Conservation (phyloP, 2,329 filamentous ascomycete genomes). For the Alternaria triticimaculans region DNA sequence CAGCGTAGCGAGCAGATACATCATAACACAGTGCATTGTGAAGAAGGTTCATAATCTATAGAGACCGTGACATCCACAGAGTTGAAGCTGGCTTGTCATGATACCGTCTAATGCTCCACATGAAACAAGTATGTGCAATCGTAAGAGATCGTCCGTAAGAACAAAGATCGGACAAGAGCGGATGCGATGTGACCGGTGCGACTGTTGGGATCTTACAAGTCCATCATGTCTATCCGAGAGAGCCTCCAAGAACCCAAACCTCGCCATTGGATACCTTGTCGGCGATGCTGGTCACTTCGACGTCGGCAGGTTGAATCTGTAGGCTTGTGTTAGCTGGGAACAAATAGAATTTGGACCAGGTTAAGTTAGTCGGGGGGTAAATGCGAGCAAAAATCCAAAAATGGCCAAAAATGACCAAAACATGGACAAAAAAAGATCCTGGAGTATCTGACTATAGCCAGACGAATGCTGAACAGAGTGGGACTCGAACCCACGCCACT, state of each 20-base stretch:
- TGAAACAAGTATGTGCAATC: background rate
- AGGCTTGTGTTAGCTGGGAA: conserved; percentile 14
- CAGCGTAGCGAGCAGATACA: background rate
- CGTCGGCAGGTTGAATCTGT: conserved; percentile 77
- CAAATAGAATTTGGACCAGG: background rate
- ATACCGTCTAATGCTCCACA: background rate
- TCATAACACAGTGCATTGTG: background rate
- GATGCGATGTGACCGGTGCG: background rate
- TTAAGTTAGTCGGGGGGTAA: background rate
- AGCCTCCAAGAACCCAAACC: conserved; percentile 75
- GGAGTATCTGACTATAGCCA: conserved; percentile 24
- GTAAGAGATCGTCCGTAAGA: background rate
- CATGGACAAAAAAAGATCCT: conserved; percentile 31
- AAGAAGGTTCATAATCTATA: background rate
- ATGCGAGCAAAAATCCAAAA: background rate
- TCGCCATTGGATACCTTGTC: conserved; percentile 86
- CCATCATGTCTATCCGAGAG: conserved; percentile 53
- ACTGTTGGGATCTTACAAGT: fast-evolving
- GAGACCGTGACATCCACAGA: background rate
- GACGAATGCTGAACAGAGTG: conserved; percentile 50
- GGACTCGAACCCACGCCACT: conserved; percentile 51
- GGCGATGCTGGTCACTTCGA: conserved; percentile 77
- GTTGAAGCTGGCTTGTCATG: background rate
- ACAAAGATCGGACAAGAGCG: background rate
- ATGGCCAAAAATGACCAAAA: background rate